Conservation (phyloP, 495 filamentous ascomycete species). For the Neurospora sp. region DNA sequence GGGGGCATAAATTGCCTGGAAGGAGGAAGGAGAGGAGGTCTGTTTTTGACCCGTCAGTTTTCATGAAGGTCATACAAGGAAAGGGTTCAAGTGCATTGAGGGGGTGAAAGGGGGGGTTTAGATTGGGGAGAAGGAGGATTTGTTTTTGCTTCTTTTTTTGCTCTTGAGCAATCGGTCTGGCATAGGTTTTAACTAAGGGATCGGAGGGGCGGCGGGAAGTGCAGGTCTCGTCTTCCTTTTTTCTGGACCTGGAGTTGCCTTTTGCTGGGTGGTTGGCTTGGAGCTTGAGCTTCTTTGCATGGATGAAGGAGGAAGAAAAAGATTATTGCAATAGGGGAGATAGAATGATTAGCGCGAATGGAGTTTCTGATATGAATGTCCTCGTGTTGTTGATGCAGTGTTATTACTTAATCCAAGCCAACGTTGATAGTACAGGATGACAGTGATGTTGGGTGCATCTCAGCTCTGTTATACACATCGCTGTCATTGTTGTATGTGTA, state of each 20-base stretch:
- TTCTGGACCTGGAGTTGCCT: not conserved
- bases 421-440: no score
- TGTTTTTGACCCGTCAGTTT: not conserved
- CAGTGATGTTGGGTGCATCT: no score
- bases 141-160: not conserved
- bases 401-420: no score
- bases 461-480: no score
- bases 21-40: not conserved
- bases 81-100: not conserved
- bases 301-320: not conserved
- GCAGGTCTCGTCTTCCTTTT: not conserved
- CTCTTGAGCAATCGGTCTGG: not conserved
- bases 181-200: not conserved
- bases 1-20: not conserved
- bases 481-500: no score
- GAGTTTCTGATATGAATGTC: not conserved
- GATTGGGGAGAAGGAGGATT: not conserved
- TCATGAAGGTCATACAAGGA: not conserved
- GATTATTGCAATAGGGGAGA: not conserved
- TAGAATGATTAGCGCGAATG: not conserved
- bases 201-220: not conserved
- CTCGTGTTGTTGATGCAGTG: no score
- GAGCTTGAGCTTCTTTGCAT: not conserved
- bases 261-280: not conserved
- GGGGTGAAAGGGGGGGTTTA: not conserved